These are phyloP conservation scores for Hymenoscyphus fraxineus DNA, from an alignment of 2,329 filamentous ascomycete species.

Conservation along the genomic window DNA sequence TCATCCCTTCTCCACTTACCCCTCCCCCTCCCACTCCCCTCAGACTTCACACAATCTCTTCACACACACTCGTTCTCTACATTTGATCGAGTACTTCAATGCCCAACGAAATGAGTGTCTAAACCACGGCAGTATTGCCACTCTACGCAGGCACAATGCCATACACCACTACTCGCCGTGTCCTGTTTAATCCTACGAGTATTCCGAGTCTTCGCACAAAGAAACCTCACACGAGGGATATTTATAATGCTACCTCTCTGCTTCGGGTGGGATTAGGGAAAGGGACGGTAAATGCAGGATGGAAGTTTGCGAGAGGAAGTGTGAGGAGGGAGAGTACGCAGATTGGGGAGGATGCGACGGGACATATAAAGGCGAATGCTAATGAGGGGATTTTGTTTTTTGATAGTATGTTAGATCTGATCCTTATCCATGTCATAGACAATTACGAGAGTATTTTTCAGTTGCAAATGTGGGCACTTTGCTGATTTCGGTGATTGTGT, in stretches of 20 bases:
- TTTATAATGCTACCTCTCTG: conserved; percentile 24
- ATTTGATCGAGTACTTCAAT: neutral
- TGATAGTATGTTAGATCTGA: conserved; percentile 62
- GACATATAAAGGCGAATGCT: conserved; percentile 72
- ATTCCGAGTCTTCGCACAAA: conserved; percentile 34
- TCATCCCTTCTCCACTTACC: conserved; percentile 10
- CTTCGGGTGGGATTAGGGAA: conserved; percentile 18
- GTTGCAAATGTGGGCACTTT: neutral
- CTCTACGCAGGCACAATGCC: conserved; percentile 22
- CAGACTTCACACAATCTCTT: neutral
- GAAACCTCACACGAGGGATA: conserved; percentile 21
- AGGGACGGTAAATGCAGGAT: conserved; percentile 9
- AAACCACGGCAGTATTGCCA: neutral
- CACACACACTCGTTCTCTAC: neutral
- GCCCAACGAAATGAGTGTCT: neutral
- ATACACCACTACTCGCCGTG: conserved; percentile 24
- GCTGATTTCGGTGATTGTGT: conserved; percentile 11
- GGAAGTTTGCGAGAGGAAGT: conserved; percentile 26
- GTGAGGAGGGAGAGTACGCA: conserved; percentile 43
- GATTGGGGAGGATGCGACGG: conserved; percentile 62
- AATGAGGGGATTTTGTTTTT: conserved; percentile 87
- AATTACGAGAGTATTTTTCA: neutral
- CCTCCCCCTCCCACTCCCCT: neutral
- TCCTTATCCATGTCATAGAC: neutral
- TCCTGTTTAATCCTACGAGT: conserved; percentile 36